Evolutionary conservation across 192 early-diverging fungal species (phyloP).

Genomic region (Backusella parvicylindrica): DNA sequence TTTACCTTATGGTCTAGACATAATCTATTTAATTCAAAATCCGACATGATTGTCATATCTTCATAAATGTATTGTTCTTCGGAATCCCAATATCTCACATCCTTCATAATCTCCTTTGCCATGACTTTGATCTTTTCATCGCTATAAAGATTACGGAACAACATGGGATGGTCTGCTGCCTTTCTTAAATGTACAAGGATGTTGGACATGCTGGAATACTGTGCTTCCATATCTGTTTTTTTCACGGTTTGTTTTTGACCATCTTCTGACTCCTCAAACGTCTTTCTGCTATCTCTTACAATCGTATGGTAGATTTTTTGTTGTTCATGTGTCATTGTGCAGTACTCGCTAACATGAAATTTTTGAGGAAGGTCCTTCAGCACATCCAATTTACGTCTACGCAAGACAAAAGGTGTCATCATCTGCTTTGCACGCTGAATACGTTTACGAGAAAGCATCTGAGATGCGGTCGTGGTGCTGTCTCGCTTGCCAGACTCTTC

Average conservation of each 20-base stretch:
- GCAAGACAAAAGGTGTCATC: slow-evolving; percentile 86
- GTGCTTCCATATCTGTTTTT: slow-evolving; percentile 11
- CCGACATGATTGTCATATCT: slow-evolving; percentile 84
- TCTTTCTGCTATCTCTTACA: slow-evolving; percentile 25
- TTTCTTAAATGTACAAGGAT: slow-evolving; percentile 84
- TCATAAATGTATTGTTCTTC: slow-evolving; percentile 72
- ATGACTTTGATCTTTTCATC: slow-evolving; percentile 57
- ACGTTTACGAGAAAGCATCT: slow-evolving; percentile 52
- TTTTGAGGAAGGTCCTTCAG: slow-evolving; percentile 64
- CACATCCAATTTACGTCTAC: slow-evolving; percentile 75
- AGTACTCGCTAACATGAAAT: slow-evolving; percentile 46
- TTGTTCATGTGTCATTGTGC: slow-evolving; percentile 49
- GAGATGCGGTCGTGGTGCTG: slow-evolving; percentile 25
- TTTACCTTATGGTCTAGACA: slow-evolving; percentile 58
- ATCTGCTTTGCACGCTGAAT: slow-evolving; percentile 77
- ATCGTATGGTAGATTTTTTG: slow-evolving; percentile 52
- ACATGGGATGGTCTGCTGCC: slow-evolving; percentile 79
- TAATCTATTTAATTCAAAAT: slow-evolving; percentile 79
- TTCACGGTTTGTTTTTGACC: slow-evolving; percentile 14
- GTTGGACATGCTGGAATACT: slow-evolving; percentile 40
- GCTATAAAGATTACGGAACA: slow-evolving; percentile 65
- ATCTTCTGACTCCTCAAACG: slow-evolving; percentile 5
- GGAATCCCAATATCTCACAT: slow-evolving; percentile 73
- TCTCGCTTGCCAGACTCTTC: not conserved
- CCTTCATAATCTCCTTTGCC: slow-evolving; percentile 59